Evolutionary conservation across 2,329 filamentous ascomycete genomes (phyloP).

Genomic region (Graphiopsis chlorocephala): DNA sequence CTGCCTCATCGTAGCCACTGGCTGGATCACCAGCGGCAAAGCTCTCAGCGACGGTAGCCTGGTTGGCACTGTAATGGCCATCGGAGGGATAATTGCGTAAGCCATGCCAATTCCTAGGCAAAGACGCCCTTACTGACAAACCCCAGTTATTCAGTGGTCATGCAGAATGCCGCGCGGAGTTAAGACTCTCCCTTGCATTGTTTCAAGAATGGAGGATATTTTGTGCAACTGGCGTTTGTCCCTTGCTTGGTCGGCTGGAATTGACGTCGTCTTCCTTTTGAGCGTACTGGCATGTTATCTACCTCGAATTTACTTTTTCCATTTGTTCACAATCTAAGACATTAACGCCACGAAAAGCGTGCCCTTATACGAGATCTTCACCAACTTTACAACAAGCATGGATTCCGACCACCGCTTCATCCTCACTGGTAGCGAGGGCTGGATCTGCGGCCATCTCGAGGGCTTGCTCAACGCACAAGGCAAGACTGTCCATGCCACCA

Average conservation of each 20-base stretch:
- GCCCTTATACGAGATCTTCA: not conserved
- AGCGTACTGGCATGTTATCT: not conserved
- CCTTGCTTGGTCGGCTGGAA: not conserved
- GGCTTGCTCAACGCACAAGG: slow-evolving; percentile 56
- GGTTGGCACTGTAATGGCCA: slow-evolving; percentile 30
- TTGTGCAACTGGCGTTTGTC: not conserved
- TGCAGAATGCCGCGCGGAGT: slow-evolving; percentile 10
- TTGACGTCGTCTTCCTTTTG: not conserved
- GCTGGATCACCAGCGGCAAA: slow-evolving; percentile 30
- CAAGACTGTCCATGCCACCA: slow-evolving; percentile 61
- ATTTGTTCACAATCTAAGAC: not conserved
- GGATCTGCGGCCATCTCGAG: slow-evolving; percentile 63
- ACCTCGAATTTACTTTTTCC: not conserved
- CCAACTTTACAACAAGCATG: not conserved
- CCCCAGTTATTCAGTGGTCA: slow-evolving; percentile 14
- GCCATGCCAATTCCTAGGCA: slow-evolving; percentile 12
- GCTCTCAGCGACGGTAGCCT: slow-evolving; percentile 29
- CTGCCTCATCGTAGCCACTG: slow-evolving; percentile 32
- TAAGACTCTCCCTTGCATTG: not conserved
- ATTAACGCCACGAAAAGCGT: not conserved
- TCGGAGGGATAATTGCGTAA: slow-evolving; percentile 34
- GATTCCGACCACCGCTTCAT: slow-evolving; percentile 45
- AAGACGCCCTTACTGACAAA: not conserved
- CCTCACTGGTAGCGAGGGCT: slow-evolving; percentile 64
- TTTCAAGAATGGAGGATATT: not conserved